Evolutionary conservation across 169 alveolate genomes (phyloP), one percentile per base, ranked within the genome.

Genomic region (Plasmodium gonderi): DNA sequence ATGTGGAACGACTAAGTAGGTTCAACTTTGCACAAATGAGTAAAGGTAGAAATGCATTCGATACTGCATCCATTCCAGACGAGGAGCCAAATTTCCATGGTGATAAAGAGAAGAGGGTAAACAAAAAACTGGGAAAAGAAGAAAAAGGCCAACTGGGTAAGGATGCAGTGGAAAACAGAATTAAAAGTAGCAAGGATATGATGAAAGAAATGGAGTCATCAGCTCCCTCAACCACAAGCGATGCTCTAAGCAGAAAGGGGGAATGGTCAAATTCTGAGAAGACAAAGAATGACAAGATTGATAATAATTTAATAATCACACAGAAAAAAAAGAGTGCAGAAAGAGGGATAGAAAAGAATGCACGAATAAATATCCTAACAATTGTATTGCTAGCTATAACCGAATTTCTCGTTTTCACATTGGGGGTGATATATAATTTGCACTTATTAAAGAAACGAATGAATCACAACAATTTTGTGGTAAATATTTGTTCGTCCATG

Each of bases 401-500:
- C 29, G 94, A 89, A 68, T 89, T 89, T 20, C 29, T 77, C n/a
- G 11, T 89, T 7, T 89, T 89, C 45, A 60, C 94, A 0, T 68
- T 89, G 72, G 94, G 94, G 23, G 36, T 89, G 6, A 89, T 76
- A 67, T 89, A 89, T 40, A 77, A 89, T 77, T 89, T 89, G 51
- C 51, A 67, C 0, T 45, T 89, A 42, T 45, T 89, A 42, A 49
- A 79, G 49, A 89, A 77, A 77, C 68, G 40, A 47, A 42, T 44
- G 29, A 72, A 89, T 17, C 80, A 77, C 36, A 60, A 33, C 33
- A 77, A 68, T 47, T 54, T 77, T 42, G 68, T 89, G 26, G 47
- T 65, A 60, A 89, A 77, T 68, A 47, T 54, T 9, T 89, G 80
- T 47, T 77, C 94, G 0, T 64, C 94, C 29, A 9, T 89, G 26